Conservation (phyloP, 345 rosid genomes). For the Dimocarpus longan region DNA sequence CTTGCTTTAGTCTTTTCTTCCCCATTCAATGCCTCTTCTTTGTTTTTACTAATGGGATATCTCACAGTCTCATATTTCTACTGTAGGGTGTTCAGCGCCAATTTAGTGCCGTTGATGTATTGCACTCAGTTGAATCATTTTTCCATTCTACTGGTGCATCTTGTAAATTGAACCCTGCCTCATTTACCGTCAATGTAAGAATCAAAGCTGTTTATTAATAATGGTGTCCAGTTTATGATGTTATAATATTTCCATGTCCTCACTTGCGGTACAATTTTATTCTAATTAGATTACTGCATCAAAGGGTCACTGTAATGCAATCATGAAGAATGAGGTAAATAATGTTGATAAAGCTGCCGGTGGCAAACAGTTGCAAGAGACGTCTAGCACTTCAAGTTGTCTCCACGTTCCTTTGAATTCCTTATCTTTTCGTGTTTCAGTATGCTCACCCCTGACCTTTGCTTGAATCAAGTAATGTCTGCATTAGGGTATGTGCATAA, state of each 20-base stretch:
- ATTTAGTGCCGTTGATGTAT: constrained; percentile 65
- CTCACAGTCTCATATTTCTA: constrained; percentile 5
- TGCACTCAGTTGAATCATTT: constrained; percentile 65
- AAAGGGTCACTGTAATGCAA: constrained; percentile 49
- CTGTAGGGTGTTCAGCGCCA: constrained; percentile 70
- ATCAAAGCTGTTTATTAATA: constrained; percentile 8
- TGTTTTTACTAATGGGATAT: neutral
- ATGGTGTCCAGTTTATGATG: constrained; percentile 1
- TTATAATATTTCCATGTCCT: constrained; percentile 27
- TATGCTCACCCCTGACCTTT: constrained; percentile 32
- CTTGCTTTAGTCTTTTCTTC: neutral
- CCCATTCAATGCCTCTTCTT: neutral
- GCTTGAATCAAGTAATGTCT: neutral
- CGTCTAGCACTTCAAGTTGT: constrained; percentile 30
- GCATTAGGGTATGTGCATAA: constrained; percentile 4
- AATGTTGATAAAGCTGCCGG: constrained; percentile 26
- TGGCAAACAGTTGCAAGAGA: constrained; percentile 26
- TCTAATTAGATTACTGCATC: constrained; percentile 57
- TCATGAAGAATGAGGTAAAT: constrained; percentile 41
- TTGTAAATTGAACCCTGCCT: constrained; percentile 56
- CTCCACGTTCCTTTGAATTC: constrained; percentile 33
- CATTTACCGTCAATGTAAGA: constrained; percentile 74
- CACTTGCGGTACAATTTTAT: constrained; percentile 27
- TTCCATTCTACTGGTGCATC: constrained; percentile 61
- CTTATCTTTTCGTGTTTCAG: constrained; percentile 54